Evolutionary conservation across 2,329 filamentous ascomycete genomes (phyloP), one percentile per base, ranked within the genome.

Genomic region (Zymoseptoria brevis): DNA sequence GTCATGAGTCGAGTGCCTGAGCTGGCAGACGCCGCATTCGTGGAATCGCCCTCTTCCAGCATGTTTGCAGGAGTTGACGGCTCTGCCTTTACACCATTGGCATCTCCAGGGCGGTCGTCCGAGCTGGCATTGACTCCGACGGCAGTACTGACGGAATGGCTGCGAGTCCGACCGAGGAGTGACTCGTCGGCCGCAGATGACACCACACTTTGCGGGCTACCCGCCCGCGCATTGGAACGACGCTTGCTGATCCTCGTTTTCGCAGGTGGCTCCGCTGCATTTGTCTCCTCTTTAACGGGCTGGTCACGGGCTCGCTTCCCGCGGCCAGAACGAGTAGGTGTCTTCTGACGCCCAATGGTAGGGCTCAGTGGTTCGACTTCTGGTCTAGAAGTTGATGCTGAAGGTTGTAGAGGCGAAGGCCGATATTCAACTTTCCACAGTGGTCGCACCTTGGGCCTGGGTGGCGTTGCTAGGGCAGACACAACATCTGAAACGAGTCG

Each of bases 131-230:
- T 59, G 0, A 73, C 75, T 22, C 78, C 77, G 4, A 74, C 73
- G 51, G 77, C 75, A 1, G 78, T 80, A 13, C 75, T 68, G 51
- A 80, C 72, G 11, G 79, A 81, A 41, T 77, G 77, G 63, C 79
- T 80, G 54, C 79, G 71, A 53, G 78, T 80, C 11, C 76, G 73
- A 53, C 73, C 75, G 60, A 75, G 74, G 24, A 72, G 64, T 16
- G 77, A 77, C 4, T 75, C 75, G 49, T 74, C 76, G 24, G 77
- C 72, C 55, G 74, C 74, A 13, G 78, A 80, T 13, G 79, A 80
- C 22, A 76, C 73, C 50, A 75, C 73, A 60, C 78, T 80, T 48
- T 66, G 65, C 26, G 68, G 67, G 58, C 67, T 69, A 50, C 62
- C 56, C 57, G 65, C 65, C 19, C 67, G 62, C 45, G 57, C 58